These are phyloP conservation scores for Neurospora sp. DNA, from an alignment of 2,329 filamentous ascomycete genomes.

Conservation along the genomic window DNA sequence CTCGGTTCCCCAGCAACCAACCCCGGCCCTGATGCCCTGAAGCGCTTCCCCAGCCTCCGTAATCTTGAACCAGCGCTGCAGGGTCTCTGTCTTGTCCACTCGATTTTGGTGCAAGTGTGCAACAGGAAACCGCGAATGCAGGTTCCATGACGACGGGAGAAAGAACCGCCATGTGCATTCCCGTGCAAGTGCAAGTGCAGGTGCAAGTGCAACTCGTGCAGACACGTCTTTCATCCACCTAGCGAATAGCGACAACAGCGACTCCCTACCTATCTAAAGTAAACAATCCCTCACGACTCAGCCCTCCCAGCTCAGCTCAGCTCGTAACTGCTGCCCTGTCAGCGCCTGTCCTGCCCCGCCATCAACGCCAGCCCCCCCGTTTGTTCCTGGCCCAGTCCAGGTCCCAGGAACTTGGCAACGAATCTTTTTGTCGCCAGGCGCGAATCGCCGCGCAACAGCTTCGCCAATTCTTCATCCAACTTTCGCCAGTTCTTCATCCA, in stretches of 20 bases:
- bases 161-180: neutral
- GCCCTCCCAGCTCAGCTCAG: neutral
- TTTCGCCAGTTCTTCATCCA: neutral
- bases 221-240: neutral
- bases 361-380: neutral
- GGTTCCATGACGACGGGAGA: neutral
- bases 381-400: neutral
- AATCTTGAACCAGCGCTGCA: neutral
- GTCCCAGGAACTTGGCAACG: neutral
- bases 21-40: neutral
- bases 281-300: neutral
- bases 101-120: neutral
- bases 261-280: neutral
- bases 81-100: neutral
- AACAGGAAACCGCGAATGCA: neutral
- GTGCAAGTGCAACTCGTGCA: neutral
- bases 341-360: neutral
- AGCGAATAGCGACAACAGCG: neutral
- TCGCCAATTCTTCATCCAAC: neutral
- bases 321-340: neutral
- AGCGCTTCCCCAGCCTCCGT: neutral
- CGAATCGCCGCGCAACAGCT: neutral
- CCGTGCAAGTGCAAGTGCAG: neutral
- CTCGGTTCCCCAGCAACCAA: slow-evolving; percentile 12
- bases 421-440: neutral